A percentile compares a stretch with the other conserved stretches of the same genome.
Evolutionary conservation across 2,329 filamentous ascomycete genomes (phyloP).

Genomic region (Aureobasidium sp.): DNA sequence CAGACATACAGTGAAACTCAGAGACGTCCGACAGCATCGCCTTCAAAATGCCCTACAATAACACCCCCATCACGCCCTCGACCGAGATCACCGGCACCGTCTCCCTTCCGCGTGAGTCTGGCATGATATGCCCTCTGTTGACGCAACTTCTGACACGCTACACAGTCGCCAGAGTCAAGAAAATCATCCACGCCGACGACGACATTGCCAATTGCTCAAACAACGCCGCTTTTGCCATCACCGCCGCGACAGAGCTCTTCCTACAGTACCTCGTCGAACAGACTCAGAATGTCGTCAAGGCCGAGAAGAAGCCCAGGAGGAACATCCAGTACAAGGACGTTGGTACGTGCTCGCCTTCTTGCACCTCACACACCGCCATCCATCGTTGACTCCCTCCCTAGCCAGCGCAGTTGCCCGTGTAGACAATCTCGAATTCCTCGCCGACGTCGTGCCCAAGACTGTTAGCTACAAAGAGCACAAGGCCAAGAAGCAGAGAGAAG

Average conservation of each 20-base stretch:
- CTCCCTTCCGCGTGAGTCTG: constrained; percentile 68
- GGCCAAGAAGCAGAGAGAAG: constrained; percentile 45
- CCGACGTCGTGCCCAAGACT: constrained; percentile 84
- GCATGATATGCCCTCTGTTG: background rate
- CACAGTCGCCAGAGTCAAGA: constrained; percentile 87
- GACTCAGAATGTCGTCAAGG: constrained; percentile 78
- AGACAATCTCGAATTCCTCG: constrained; percentile 91
- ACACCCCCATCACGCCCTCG: constrained; percentile 68
- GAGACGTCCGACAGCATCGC: background rate
- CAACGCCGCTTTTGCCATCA: constrained; percentile 90
- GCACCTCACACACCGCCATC: accelerated
- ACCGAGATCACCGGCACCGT: constrained; percentile 80
- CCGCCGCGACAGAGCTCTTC: constrained; percentile 91
- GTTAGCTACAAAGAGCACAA: constrained; percentile 74
- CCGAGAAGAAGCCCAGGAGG: constrained; percentile 83
- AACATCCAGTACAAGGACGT: constrained; percentile 97
- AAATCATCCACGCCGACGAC: constrained; percentile 83
- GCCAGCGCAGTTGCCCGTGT: constrained; percentile 79
- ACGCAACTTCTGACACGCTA: background rate
- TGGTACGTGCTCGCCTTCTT: constrained; percentile 43
- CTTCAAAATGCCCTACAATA: constrained; percentile 77
- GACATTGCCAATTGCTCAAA: constrained; percentile 83
- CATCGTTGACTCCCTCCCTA: constrained; percentile 30
- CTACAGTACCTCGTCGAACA: constrained; percentile 84
- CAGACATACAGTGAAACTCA: background rate